A percentile compares a stretch with the other conserved stretches of the same genome.
These are phyloP conservation scores for Saturnispora sanitii DNA, from an alignment of 805 yeast genomes.

Conservation along the genomic window DNA sequence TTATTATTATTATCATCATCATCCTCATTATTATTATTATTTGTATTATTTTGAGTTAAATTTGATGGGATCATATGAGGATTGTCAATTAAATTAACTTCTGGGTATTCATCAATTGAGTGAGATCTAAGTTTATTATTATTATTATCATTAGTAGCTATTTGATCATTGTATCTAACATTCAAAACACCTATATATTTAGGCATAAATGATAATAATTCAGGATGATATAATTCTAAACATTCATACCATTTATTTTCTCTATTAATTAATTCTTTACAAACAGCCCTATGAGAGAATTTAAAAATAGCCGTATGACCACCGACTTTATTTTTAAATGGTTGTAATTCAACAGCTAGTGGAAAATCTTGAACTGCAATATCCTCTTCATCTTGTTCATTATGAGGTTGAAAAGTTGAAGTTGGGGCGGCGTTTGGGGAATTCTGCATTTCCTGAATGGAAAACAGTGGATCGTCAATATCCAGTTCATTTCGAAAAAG, in stretches of 20 bases:
- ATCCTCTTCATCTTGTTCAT: background rate
- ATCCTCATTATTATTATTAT: constrained; percentile 17
- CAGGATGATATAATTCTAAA: constrained; percentile 69
- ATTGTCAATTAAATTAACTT: constrained; percentile 87
- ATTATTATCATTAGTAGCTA: background rate
- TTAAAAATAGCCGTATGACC: constrained; percentile 97
- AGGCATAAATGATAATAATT: constrained; percentile 80
- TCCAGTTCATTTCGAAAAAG: constrained; percentile 28
- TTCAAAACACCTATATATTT: constrained; percentile 88
- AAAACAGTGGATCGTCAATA: background rate
- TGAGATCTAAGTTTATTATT: too few relatives aligned
- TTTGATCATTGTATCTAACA: constrained; percentile 56
- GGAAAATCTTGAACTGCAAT: constrained; percentile 38
- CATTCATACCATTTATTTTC: constrained; percentile 90
- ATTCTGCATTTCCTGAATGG: too few relatives aligned
- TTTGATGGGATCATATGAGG: constrained; percentile 82
- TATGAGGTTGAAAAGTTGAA: constrained; percentile 2
- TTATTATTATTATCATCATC: too few relatives aligned
- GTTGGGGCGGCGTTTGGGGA: too few relatives aligned
- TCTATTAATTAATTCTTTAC: constrained; percentile 83
- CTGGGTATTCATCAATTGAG: constrained; percentile 42
- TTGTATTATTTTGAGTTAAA: constrained; percentile 33
- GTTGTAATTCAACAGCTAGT: constrained; percentile 79
- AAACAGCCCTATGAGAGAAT: constrained; percentile 84
- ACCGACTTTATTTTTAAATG: constrained; percentile 90